phyloP scores from a whole-genome alignment of 306 rosid species.

The Vigna trinervia region DNA sequence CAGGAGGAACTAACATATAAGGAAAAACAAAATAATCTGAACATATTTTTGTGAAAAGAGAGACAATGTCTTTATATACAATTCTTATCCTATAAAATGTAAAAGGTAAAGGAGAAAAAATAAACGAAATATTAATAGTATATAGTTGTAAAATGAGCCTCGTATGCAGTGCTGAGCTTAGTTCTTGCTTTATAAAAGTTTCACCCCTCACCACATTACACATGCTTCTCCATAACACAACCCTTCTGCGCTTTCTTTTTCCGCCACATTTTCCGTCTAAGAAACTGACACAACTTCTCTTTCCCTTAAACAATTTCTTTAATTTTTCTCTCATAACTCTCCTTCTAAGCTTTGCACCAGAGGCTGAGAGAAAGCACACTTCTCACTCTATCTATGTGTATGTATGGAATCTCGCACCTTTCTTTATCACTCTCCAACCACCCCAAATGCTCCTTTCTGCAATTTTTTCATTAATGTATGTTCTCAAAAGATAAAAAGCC shows the following conservation, averaged over 20 bases:
- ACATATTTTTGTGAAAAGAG: neutral
- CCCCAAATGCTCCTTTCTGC: slow-evolving; percentile 43
- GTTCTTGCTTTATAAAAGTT: slow-evolving; percentile 47
- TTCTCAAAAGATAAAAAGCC: slow-evolving; percentile 48
- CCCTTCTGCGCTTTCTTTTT: neutral
- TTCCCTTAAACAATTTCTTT: slow-evolving; percentile 42
- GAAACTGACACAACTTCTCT: slow-evolving; percentile 48
- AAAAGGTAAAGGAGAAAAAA: neutral
- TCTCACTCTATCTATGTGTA: neutral
- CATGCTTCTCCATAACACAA: slow-evolving; percentile 30
- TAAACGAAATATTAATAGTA: neutral
- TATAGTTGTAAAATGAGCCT: no score
- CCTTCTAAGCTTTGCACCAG: slow-evolving; percentile 20
- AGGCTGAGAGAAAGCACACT: neutral
- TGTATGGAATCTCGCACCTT: slow-evolving; percentile 58
- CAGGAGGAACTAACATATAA: neutral
- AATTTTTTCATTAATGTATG: neutral
- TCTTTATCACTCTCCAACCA: slow-evolving; percentile 34
- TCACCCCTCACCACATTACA: slow-evolving; percentile 30
- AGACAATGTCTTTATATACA: neutral
- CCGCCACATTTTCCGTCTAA: neutral
- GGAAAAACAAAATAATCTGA: neutral
- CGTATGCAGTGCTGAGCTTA: neutral
- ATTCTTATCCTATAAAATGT: neutral
- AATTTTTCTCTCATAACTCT: neutral